Conservation (phyloP, 306 rosid genomes). For the Quillaja saponaria region DNA sequence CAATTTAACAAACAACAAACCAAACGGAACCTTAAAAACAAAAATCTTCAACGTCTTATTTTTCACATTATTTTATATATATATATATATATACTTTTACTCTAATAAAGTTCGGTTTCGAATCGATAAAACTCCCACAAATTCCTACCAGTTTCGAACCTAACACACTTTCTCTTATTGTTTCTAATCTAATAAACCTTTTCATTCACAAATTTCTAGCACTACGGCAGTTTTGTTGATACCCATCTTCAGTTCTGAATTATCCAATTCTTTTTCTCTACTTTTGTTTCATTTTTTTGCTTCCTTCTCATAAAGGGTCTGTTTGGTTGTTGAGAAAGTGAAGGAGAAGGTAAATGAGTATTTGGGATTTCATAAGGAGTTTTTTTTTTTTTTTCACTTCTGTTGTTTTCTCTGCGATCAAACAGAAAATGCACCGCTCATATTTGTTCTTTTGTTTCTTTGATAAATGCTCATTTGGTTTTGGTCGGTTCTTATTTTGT, state of each 20-base stretch:
- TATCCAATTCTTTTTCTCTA: constrained; percentile 16
- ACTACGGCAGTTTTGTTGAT: constrained; percentile 9
- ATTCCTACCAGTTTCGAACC: constrained; percentile 60
- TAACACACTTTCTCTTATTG: constrained; percentile 32
- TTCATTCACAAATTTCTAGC: constrained; percentile 24
- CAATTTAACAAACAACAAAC: constrained; percentile 31
- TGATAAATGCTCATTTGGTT: no score
- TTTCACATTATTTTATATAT: background rate
- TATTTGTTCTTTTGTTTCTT: constrained; percentile 3
- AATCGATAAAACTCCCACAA: constrained; percentile 44
- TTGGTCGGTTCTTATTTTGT: background rate
- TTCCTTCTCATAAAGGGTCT: constrained; percentile 17
- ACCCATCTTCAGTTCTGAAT: constrained; percentile 13
- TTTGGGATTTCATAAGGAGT: constrained; percentile 27
- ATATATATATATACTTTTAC: background rate
- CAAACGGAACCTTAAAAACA: constrained; percentile 40
- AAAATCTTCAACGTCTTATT: constrained; percentile 13
- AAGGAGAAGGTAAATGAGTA: constrained; percentile 35
- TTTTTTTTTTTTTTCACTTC: constrained; percentile 6
- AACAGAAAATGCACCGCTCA: constrained; percentile 11
- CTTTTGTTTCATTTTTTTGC: constrained; percentile 17
- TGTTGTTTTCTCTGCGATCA: constrained; percentile 34
- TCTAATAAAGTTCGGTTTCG: no score
- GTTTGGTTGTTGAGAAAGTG: constrained; percentile 41
- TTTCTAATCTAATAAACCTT: constrained; percentile 20